phyloP scores from a whole-genome alignment of 164 flowering plant species.

The Berberis vulgaris region DNA sequence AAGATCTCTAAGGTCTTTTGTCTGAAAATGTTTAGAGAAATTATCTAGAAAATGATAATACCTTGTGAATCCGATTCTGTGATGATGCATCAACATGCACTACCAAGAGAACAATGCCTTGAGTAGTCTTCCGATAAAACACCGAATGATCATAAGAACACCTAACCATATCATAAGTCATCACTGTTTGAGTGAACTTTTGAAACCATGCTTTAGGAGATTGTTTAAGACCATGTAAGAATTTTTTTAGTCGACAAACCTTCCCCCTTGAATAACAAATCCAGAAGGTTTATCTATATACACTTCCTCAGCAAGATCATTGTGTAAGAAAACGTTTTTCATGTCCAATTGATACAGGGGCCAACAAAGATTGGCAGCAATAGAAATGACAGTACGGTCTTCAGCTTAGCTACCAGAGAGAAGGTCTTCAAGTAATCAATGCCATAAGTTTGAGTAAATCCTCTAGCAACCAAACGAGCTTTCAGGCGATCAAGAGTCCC shows the following conservation, averaged over 20 bases:
- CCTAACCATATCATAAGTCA: neutral
- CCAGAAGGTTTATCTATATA: neutral
- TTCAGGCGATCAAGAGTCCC: neutral
- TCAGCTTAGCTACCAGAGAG: neutral
- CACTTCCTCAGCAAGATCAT: neutral
- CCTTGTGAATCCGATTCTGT: neutral
- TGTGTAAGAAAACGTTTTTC: neutral
- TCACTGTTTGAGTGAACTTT: neutral
- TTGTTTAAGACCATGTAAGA: neutral
- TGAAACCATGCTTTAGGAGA: slow-evolving; percentile 4
- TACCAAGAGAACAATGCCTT: neutral
- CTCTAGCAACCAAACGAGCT: neutral
- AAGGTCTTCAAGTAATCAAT: neutral
- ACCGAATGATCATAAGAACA: neutral
- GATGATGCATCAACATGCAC: neutral
- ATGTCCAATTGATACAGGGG: neutral
- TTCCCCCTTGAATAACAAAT: neutral
- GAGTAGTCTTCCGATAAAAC: neutral
- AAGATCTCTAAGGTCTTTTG: neutral
- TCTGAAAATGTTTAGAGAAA: neutral
- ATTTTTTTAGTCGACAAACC: neutral
- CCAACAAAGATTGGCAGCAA: neutral
- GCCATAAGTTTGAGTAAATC: neutral
- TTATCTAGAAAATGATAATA: neutral
- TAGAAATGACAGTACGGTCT: neutral